These are phyloP conservation scores for Schoenoplectus triqueter DNA, from an alignment of 202 grass and related monocot species.

Conservation along the genomic window DNA sequence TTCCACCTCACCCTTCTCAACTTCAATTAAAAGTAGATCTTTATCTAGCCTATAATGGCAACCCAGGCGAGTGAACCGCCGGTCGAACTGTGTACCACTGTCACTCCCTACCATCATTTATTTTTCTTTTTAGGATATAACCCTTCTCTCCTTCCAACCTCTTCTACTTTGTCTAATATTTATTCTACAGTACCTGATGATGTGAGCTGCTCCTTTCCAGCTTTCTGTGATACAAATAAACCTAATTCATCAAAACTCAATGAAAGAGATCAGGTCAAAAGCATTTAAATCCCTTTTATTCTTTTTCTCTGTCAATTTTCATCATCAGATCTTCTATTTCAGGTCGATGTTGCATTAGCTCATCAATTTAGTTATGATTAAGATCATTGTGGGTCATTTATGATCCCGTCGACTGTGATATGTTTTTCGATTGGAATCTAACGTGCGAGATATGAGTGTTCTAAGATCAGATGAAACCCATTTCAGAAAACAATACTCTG, in stretches of 20 bases:
- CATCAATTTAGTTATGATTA: conserved; percentile 25
- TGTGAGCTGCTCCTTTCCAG: conserved; percentile 17
- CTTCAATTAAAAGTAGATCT: conserved; percentile 29
- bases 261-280: conserved; percentile 37
- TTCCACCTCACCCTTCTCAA: conserved; percentile 37
- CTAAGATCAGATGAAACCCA: conserved; percentile 28
- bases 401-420: conserved; percentile 25
- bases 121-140: conserved; percentile 24
- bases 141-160: conserved; percentile 32
- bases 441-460: conserved; percentile 28
- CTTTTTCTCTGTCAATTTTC: conserved; percentile 48
- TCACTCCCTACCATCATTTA: conserved; percentile 24
- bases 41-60: conserved; percentile 33
- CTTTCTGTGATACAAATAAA: conserved; percentile 21
- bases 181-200: conserved; percentile 36
- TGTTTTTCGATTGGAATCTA: conserved; percentile 37
- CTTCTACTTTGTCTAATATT: conserved; percentile 39
- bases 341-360: conserved; percentile 11
- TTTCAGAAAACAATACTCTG: conserved; percentile 25
- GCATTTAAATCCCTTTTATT: conserved; percentile 41
- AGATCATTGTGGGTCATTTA: conserved; percentile 36
- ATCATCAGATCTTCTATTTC: conserved; percentile 25
- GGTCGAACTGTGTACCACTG: conserved; percentile 13
- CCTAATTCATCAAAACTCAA: conserved; percentile 23
- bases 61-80: conserved; percentile 36